Evolutionary conservation across 768 basidiomycete species (phyloP), one percentile per base, ranked within the genome.

Genomic region (Suillus lakei): DNA sequence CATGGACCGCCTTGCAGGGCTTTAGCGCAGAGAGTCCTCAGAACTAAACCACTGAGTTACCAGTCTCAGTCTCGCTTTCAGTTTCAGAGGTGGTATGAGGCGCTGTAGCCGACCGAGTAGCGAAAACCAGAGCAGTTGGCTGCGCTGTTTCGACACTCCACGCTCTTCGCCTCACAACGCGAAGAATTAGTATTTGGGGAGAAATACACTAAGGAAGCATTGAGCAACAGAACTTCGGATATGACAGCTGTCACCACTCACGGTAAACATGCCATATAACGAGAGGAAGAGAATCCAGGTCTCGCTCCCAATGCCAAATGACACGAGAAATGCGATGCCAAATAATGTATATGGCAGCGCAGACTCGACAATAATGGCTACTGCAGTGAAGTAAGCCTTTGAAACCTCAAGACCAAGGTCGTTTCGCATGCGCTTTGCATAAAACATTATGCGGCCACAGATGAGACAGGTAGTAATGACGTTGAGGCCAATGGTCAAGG

Each of bases 181-280:
- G 69, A 44, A 69, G 63, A 39, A 69, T 64, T 12, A 69, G 64
- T 62, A 69, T 69, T 53, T 69, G 65, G 5, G 68, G 69, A 1
- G 69, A 66, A 30, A 69, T 3, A 36, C 64, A 69, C 68, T 69
- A 36, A 15, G 9, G n/a, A 23, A 41, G 5, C 30, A 18, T 64
- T n/a, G 48, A 48, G 67, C 23, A 26, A 44, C 30, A 15, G 3
- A 5, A 21, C 5, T 26, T n/a, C 23, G 46, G 15, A 28, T 15
- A 28, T 18, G 23, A 39, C 4, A 10, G 32, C 6, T 10, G 12
- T 23, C 18, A n/a, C 18, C 26, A 55, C 68, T 53, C 30, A 39
- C 68, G 23, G 60, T 64, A 28, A 69, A 69, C 69, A 69, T 69
- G 2, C 36, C 62, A 18, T 69, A 69, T 4, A 69, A 46, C 1